Evolutionary conservation across 768 basidiomycete genomes (phyloP), one percentile per base, ranked within the genome.

Genomic region (Agrocybe pediades): DNA sequence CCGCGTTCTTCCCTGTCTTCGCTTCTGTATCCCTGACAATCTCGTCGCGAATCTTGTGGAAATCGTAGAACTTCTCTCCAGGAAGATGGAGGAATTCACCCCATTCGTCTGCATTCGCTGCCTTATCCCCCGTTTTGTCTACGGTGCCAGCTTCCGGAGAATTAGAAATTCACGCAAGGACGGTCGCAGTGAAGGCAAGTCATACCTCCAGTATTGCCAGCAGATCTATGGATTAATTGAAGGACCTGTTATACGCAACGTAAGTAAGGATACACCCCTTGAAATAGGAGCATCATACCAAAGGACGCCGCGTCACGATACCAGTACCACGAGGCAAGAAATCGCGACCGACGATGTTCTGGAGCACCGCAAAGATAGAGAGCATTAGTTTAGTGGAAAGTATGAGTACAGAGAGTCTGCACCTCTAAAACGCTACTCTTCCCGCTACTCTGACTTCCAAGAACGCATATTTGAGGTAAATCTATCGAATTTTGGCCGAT

Each of bases 311-410:
- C 46, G 96, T 98, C 72, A 99, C 96, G 66, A 99, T 99, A 73
- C 96, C 96, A 51, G 95, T 92, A 70, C 97, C 97, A 80, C 97
- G 91, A 73, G 97, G 97, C 68, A 99, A 70, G 80, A 99, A 99
- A 72, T 99, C 97, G 61, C 96, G 85, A 54, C 97, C 97, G 51
- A 98, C 95, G 61, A 98, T 95, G 75, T 98, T 97, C 94, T 96
- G 61, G 23, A 46, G 45, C 26, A 41, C 20, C 50, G 9, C 9
- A 39, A 51, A 59, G 63, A 47, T 56, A 27, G n/a, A n/a, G n/a
- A n/a, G n/a, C n/a, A n/a, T n/a, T n/a, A 43, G 50, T 19, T 11
- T 52, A 36, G 6, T 51, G 36, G 19, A 11, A 26, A 1, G 27
- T 29, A 44, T 46, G 13, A 47, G 23, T 16, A 46, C 23, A 36